phyloP scores from a whole-genome alignment of 331 rosid genomes.

The Cucumis variabilis region DNA sequence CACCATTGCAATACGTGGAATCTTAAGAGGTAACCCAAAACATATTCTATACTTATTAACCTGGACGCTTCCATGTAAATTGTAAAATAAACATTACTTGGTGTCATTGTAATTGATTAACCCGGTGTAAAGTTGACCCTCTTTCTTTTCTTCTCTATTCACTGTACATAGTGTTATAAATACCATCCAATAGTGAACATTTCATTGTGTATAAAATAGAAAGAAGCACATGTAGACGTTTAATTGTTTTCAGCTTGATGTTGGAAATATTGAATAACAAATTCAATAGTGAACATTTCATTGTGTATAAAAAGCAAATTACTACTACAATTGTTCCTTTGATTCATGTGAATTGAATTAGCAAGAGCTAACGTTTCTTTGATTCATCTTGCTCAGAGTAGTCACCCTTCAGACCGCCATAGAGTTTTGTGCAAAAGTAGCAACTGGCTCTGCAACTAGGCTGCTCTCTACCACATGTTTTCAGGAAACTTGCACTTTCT shows the following conservation, averaged over 20 bases:
- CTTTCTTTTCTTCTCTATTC: background rate
- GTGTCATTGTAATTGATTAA: background rate
- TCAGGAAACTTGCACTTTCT: background rate
- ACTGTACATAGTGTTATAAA: slow-evolving; percentile 11
- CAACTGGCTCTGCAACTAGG: background rate
- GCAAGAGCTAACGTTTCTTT: background rate
- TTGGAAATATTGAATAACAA: too few relatives aligned
- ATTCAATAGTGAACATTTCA: background rate
- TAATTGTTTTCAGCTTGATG: too few relatives aligned
- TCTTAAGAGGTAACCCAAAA: slow-evolving; percentile 45
- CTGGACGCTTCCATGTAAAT: slow-evolving; percentile 11
- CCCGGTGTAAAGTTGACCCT: background rate
- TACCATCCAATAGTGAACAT: background rate
- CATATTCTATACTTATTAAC: slow-evolving; percentile 5
- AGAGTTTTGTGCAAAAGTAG: too few relatives aligned
- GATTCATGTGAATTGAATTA: too few relatives aligned
- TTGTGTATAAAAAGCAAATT: background rate
- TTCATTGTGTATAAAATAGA: background rate
- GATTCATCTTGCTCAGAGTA: background rate
- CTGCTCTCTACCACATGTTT: background rate
- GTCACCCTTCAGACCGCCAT: too few relatives aligned
- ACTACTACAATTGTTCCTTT: background rate
- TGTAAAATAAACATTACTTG: background rate
- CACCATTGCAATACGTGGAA: slow-evolving; percentile 89
- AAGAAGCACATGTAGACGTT: background rate